Evolutionary conservation across 805 yeast species (phyloP), one percentile per base, ranked within the genome.

Genomic region (Candida tibetensis): DNA sequence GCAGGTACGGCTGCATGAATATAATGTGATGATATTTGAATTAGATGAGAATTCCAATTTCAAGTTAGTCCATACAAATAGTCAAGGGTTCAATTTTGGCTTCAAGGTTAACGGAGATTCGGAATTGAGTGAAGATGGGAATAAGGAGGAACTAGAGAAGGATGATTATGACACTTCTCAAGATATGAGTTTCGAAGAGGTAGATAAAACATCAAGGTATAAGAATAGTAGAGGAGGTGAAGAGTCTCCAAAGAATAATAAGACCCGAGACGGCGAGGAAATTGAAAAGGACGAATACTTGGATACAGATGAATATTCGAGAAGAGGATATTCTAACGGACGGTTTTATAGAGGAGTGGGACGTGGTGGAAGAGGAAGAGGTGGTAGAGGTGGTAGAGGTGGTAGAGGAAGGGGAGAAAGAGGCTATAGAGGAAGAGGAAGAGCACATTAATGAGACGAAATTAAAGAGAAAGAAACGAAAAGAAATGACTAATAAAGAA

Each of bases 41-140:
- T 37, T 62, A 67, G 41, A 62, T 53, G 10, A 63, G 69, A 28
- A 36, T 36, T 79, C 83, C 2, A 58, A 66, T 35, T 63, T 83
- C 38, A 66, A 69, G 29, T 69, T 79, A 55, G 78, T 56, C 18
- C 45, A 77, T 37, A 67, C 79, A 30, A 55, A 57, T 19, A 69
- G 86, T 4, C 66, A 66, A 32, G 93, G 93, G 2, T 82, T 82
- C 52, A 80, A 81, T 48, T 82, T 82, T 55, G 61, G 60, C 6
- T 77, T 72, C 55, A 69, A 83, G 40, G 32, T 34, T 12, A 40
- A 45, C 17, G 42, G 34, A 30, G 45, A 45, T 12, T 39, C 41
- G 5, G 9, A 25, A 8, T 19, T 17, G 9, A 32, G 22, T 5
- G 47, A 46, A 6, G 43, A 37, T 12, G 13, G 28, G 26, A 23